These are phyloP conservation scores for Larix kaempferi DNA, from an alignment of 75 land plant species.

Conservation along the genomic window DNA sequence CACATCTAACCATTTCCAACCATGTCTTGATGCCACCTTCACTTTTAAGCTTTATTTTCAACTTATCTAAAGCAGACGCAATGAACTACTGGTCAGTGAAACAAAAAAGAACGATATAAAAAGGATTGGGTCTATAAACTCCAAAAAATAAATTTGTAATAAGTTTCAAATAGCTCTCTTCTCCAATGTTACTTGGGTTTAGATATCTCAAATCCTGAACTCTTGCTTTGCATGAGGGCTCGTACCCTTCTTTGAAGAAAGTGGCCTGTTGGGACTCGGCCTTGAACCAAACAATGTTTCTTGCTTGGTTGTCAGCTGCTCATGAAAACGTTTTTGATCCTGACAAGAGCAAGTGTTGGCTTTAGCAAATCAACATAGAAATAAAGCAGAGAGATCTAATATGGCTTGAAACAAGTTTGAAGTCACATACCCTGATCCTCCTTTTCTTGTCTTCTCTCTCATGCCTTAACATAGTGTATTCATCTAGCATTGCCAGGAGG, in stretches of 20 bases:
- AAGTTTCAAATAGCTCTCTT: too few species aligned
- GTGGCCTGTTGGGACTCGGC: conserved; percentile 76
- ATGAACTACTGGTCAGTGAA: too few species aligned
- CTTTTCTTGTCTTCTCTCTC: conserved; percentile 96
- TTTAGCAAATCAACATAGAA: conserved; percentile 2
- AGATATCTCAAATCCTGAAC: too few species aligned
- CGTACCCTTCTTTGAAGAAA: conserved; percentile 54
- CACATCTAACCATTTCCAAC: too few species aligned
- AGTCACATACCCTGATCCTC: conserved; percentile 66
- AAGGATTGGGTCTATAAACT: too few species aligned
- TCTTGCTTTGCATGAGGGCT: conserved; percentile 58
- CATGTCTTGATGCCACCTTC: too few species aligned
- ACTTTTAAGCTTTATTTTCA: too few species aligned
- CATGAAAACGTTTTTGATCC: conserved; percentile 88
- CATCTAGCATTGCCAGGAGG: conserved; percentile 95
- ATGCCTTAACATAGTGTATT: conserved; percentile 84
- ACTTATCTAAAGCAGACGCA: too few species aligned
- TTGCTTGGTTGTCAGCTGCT: conserved; percentile 71
- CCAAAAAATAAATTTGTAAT: too few species aligned
- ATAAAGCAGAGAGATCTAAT: not conserved
- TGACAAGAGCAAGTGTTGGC: conserved; percentile 15
- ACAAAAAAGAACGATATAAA: too few species aligned
- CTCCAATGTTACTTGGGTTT: too few species aligned
- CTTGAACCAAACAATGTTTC: conserved; percentile 73
- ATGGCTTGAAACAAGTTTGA: not conserved